These are phyloP conservation scores for Ophiostoma sp. DNA, from an alignment of 2,329 filamentous ascomycete genomes.

Conservation along the genomic window DNA sequence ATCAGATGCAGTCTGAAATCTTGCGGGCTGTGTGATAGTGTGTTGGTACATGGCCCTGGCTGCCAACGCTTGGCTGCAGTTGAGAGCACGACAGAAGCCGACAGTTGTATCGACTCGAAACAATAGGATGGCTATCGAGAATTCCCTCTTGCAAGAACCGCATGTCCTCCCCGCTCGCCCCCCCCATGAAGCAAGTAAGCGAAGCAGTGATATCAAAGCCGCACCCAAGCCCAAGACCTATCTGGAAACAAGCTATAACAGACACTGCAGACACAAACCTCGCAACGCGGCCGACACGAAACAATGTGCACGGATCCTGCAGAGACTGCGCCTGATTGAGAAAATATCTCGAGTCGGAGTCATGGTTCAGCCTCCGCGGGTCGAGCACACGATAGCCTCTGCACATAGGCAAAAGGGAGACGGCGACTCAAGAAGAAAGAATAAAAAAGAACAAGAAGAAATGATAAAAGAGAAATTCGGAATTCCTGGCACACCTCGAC, in stretches of 20 bases:
- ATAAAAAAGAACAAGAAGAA: not conserved
- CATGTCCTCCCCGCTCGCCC: too few relatives aligned
- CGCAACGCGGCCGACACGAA: not conserved
- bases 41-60: not conserved
- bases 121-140: not conserved
- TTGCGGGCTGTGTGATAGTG: not conserved
- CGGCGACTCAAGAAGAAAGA: too few relatives aligned
- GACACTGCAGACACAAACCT: not conserved
- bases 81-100: not conserved
- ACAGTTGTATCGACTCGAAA: not conserved
- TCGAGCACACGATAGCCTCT: too few relatives aligned
- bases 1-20: not conserved
- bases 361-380: not conserved
- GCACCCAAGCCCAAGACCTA: not conserved
- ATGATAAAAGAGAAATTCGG: not conserved
- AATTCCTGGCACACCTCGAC: not conserved
- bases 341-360: not conserved
- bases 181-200: not conserved
- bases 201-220: slow-evolving; percentile 3
- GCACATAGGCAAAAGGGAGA: not conserved
- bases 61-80: not conserved
- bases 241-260: not conserved
- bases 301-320: slow-evolving; percentile 9
- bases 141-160: not conserved
- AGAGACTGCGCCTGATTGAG: not conserved